Evolutionary conservation across 345 rosid species (phyloP), one percentile per base, ranked within the genome.

Genomic region (Hypericum androsaemum): DNA sequence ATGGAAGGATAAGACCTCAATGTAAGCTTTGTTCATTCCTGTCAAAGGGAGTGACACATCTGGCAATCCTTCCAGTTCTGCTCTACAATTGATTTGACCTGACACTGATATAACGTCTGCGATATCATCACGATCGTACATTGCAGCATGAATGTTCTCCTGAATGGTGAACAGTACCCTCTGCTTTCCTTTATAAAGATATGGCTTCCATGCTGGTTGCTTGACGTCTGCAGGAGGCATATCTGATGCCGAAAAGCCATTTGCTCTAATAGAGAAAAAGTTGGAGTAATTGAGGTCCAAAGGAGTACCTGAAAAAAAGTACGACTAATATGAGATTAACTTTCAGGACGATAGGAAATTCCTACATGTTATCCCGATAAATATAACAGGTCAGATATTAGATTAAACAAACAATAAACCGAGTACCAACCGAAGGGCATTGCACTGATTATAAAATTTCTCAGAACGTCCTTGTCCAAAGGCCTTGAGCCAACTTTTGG

Each of bases 191-290:
- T 74, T 87, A 76, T 77, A 84, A 55, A 90, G 68, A 75, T 90
- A 83, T 39, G 98, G 89, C 64, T 90, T 87, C 96, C 98, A 90
- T 56, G 88, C 87, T 48, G 96, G 96, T 64, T 82, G 96, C 73
- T 84, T 90, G 63, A 78, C 69, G 48, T 90, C 96, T 52, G 76
- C 71, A 14, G 80, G 89, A 58, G 94, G 95, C 52, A 72, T 64
- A 54, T 87, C 98, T 49, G 80, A 74, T 17, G 94, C 62, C 55
- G 92, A 75, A 78, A 90, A 90, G 8, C 98, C 96, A 64, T 69
- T 87, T 50, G 63, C 77, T 66, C 76, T 84, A 46, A 87, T 66
- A 32, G 88, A 64, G 60, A 62, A 81, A 37, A 79, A 72, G 59
- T 79, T 87, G 54, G 87, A 67, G 59, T 69, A 67, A 64, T 74